phyloP scores from a whole-genome alignment of 148 eudicot species.

The Spergularia bocconei region DNA sequence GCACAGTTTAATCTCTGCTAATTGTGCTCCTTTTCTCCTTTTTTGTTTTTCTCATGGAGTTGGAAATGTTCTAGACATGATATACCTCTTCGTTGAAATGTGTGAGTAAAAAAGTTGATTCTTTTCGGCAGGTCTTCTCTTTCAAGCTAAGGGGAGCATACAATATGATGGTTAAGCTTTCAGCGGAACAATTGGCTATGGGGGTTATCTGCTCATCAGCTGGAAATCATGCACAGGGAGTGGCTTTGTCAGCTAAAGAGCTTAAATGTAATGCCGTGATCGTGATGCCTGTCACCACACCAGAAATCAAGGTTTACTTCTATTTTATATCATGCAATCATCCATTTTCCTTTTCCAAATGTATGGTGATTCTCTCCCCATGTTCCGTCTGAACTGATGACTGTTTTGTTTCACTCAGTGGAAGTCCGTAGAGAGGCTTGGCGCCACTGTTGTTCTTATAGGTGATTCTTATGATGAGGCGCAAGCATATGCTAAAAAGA shows the following conservation, averaged over 20 bases:
- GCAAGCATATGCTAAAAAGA: conserved; percentile 71
- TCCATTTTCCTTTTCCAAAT: neutral
- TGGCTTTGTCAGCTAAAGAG: conserved; percentile 78
- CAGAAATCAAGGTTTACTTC: conserved; percentile 80
- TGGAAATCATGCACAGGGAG: conserved; percentile 99
- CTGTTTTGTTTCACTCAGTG: conserved; percentile 45
- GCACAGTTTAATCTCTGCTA: no score
- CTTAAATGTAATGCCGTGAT: conserved; percentile 85
- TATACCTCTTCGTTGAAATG: no score
- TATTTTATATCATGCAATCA: neutral
- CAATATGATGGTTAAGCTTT: conserved; percentile 94
- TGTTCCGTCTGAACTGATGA: neutral
- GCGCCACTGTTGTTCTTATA: conserved; percentile 86
- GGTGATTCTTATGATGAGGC: conserved; percentile 99
- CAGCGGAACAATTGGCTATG: conserved; percentile 61
- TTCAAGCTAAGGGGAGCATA: conserved; percentile 96
- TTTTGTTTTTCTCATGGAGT: no score
- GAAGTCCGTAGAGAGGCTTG: conserved; percentile 86
- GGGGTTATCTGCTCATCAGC: conserved; percentile 98
- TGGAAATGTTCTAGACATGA: no score
- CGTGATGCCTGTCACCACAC: conserved; percentile 98
- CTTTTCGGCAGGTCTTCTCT: conserved; percentile 69
- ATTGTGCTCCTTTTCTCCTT: no score
- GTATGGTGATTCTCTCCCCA: neutral
- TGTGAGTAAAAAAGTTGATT: neutral